These are phyloP conservation scores for Penicillium waksmanii DNA, from an alignment of 495 filamentous ascomycete species.

Conservation along the genomic window DNA sequence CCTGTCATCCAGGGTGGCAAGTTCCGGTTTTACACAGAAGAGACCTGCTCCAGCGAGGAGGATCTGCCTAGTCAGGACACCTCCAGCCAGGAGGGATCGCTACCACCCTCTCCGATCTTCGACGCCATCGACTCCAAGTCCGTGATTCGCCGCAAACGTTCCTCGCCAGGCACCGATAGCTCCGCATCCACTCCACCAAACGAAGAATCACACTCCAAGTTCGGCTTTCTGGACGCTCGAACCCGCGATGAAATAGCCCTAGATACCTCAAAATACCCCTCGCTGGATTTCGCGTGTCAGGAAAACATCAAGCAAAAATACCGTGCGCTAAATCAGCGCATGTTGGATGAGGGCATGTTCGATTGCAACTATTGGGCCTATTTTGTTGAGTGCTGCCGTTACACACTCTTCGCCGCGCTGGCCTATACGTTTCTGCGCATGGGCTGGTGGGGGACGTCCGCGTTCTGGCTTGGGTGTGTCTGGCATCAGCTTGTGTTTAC, in stretches of 20 bases:
- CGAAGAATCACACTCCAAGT: constrained; percentile 39
- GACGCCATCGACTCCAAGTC: constrained; percentile 52
- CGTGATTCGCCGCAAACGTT: constrained; percentile 36
- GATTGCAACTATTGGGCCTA: constrained; percentile 87
- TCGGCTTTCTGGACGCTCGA: constrained; percentile 71
- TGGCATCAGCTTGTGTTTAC: constrained; percentile 98
- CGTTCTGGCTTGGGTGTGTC: constrained; percentile 76
- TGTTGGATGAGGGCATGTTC: constrained; percentile 77
- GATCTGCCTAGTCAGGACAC: constrained; percentile 30
- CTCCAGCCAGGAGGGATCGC: constrained; percentile 36
- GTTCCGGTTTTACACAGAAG: constrained; percentile 64
- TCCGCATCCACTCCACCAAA: constrained; percentile 36
- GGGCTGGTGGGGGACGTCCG: constrained; percentile 77
- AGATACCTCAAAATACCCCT: constrained; percentile 81
- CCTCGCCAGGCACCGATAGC: constrained; percentile 38
- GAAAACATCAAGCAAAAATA: constrained; percentile 80
- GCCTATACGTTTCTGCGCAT: constrained; percentile 66
- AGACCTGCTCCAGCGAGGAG: constrained; percentile 41
- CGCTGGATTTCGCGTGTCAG: constrained; percentile 76
- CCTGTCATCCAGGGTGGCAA: constrained; percentile 92
- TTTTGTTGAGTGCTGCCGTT: constrained; percentile 74
- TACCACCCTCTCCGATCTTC: constrained; percentile 66
- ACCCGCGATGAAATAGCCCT: constrained; percentile 76
- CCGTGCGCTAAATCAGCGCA: constrained; percentile 68
- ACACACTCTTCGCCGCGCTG: constrained; percentile 67